Conservation (phyloP, 1,284 basidiomycete genomes). For the Cutaneotrichosporon dermatis region DNA sequence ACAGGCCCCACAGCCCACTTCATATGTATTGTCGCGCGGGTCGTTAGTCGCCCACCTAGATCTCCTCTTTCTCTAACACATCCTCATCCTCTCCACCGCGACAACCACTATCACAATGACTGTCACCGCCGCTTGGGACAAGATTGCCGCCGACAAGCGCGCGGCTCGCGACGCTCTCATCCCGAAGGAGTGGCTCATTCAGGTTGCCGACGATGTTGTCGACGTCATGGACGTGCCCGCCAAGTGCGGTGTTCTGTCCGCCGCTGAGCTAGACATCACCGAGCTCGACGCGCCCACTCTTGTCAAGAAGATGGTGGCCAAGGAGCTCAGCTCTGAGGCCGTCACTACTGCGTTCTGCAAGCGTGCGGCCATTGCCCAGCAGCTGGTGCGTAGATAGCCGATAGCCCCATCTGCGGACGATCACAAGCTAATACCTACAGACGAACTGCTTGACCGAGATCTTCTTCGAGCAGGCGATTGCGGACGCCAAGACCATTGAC, state of each 20-base stretch:
- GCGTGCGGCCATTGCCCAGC: constrained; percentile 73
- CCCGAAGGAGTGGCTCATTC: constrained; percentile 58
- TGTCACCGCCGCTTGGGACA: constrained; percentile 51
- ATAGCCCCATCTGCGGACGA: too few species aligned
- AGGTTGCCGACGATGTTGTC: constrained; percentile 47
- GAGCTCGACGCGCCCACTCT: constrained; percentile 44
- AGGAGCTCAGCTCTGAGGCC: constrained; percentile 27
- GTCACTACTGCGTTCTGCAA: constrained; percentile 63
- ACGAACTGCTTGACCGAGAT: constrained; percentile 52
- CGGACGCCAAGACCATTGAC: constrained; percentile 49
- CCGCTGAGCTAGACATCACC: constrained; percentile 64
- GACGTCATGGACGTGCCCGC: constrained; percentile 59
- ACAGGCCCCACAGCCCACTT: too few species aligned
- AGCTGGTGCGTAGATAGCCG: constrained; percentile 55
- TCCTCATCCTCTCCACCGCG: not conserved
- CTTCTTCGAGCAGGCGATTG: constrained; percentile 49
- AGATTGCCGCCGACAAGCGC: constrained; percentile 56
- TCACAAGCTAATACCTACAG: constrained; percentile 13
- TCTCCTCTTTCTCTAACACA: too few species aligned
- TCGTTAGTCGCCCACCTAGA: too few species aligned
- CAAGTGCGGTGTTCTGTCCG: constrained; percentile 59
- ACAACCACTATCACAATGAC: constrained; percentile 9
- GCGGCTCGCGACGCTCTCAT: constrained; percentile 56
- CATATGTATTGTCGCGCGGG: too few species aligned
- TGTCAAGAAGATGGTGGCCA: constrained; percentile 26